These are phyloP conservation scores for Cryptosporidium baileyi DNA, from an alignment of 169 alveolate species.

Conservation along the genomic window DNA sequence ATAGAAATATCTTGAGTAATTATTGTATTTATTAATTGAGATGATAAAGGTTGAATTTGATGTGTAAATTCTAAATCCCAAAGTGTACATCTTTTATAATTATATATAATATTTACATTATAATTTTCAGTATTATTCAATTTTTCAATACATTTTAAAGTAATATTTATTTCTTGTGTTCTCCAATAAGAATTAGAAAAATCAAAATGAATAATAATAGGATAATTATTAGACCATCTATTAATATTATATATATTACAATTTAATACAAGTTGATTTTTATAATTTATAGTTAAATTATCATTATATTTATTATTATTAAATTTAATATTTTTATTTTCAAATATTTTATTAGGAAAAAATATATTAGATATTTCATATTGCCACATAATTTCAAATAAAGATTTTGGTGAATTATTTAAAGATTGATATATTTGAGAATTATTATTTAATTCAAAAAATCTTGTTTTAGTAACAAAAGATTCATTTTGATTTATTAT, in stretches of 20 bases:
- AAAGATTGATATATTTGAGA: background rate
- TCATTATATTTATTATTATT: constrained; percentile 4
- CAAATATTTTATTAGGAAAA: background rate
- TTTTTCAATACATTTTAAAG: constrained; percentile 12
- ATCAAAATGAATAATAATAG: constrained; percentile 12
- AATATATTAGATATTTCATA: background rate
- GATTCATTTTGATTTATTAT: background rate
- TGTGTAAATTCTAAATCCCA: constrained; percentile 55
- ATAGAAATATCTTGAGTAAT: background rate
- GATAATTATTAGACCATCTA: constrained; percentile 7
- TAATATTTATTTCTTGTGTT: constrained; percentile 47
- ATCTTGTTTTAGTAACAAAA: background rate
- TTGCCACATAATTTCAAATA: constrained; percentile 26
- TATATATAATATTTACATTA: background rate
- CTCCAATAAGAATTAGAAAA: constrained; percentile 17
- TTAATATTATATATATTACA: constrained; percentile 25
- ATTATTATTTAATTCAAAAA: constrained; percentile 4
- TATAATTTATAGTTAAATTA: constrained; percentile 29
- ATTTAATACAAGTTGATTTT: constrained; percentile 9
- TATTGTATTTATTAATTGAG: background rate
- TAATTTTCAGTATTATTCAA: background rate
- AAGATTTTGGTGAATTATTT: constrained; percentile 14
- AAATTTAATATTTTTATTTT: background rate
- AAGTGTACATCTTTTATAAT: constrained; percentile 46
- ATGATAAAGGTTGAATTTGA: constrained; percentile 10